Base-by-base conservation (phyloP, 108 stramenopile genomes). In the Seminavis robusta region DNA sequence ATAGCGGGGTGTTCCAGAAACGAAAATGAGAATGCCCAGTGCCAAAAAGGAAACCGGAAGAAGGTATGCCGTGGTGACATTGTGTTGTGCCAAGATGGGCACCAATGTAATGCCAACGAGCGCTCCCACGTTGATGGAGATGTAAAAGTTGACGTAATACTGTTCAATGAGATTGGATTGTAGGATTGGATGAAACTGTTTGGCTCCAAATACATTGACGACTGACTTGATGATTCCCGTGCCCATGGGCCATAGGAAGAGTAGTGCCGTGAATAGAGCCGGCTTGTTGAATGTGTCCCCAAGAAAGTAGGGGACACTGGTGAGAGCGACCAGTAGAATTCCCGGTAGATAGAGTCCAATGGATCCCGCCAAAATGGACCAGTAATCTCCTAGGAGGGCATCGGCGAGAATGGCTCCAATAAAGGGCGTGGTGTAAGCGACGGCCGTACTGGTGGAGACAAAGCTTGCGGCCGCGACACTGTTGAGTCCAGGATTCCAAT, bases 61-160 rank as follows among this genome's bases (percentile, higher is more conserved):
- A 32, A 79, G 80, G 48, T 93, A 93, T 15, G 92, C 92, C 19
- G 76, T 46, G 13, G 81, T 81, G 4, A 90, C 77, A 51, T 84
- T 73, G 42, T 55, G 54, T 58, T 88, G 92, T 6, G 84, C 82
- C 23, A 90, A 56, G 25, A 87, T 40, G 4, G 92, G 87, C 10
- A 93, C 80, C 0, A 90, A 47, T 8, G 88, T 74, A 21, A 86
- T 84, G 27, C 92, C 92, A 23, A 77, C 69, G 61, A 93, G 55
- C 8, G 92, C 92, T 0, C 92, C 92, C 43, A 90, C 76, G 53
- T 93, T 93, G 60, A 93, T 93, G 56, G 77, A 86, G 85, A 87
- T 78, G 81, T 93, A 93, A 51, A 90, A 93, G 33, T 85, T 84
- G 33, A 93, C 88, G 44, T 93, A 92, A 48, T 88, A 93, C 1